Percentiles rank a stretch among this genome's conserved stretches.
Conservation (phyloP, 371 early-diverging fungal species). For the Fennellomyces sp. region DNA sequence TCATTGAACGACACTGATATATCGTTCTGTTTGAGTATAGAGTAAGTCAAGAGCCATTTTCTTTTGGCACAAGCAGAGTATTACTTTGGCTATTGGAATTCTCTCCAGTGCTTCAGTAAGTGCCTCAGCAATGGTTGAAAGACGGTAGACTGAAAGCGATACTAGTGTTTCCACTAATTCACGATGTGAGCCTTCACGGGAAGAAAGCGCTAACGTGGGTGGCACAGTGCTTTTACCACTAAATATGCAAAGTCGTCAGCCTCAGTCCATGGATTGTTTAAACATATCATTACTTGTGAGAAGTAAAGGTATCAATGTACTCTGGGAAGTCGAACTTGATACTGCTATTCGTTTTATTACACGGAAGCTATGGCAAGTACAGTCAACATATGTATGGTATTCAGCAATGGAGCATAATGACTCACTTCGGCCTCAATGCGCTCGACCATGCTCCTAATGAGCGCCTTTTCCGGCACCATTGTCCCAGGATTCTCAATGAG, state of each 20-base stretch:
- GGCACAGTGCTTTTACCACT: background rate
- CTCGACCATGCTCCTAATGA: constrained; percentile 1
- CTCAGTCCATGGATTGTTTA: background rate
- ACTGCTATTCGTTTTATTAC: background rate
- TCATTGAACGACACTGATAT: background rate
- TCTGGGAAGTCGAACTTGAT: background rate
- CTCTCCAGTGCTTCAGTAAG: background rate
- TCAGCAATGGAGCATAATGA: background rate
- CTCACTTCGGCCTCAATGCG: background rate
- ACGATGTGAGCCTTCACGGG: background rate
- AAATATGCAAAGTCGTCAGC: background rate
- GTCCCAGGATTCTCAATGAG: too few species aligned
- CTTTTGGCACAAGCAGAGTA: too few species aligned
- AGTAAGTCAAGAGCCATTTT: too few species aligned
- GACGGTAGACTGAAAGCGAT: background rate
- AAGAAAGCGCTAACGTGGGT: background rate
- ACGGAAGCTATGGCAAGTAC: background rate
- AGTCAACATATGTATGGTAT: too few species aligned
- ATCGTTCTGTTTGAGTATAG: too few species aligned
- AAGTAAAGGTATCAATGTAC: background rate
- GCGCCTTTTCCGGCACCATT: background rate
- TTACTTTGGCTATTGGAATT: background rate
- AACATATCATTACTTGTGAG: background rate
- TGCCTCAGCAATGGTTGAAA: background rate
- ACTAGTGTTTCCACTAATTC: background rate